Percentiles rank a stretch among this genome's conserved stretches.
Evolutionary conservation across 257 asterid genomes (phyloP).

Genomic region (Nicotiana tabacum): DNA sequence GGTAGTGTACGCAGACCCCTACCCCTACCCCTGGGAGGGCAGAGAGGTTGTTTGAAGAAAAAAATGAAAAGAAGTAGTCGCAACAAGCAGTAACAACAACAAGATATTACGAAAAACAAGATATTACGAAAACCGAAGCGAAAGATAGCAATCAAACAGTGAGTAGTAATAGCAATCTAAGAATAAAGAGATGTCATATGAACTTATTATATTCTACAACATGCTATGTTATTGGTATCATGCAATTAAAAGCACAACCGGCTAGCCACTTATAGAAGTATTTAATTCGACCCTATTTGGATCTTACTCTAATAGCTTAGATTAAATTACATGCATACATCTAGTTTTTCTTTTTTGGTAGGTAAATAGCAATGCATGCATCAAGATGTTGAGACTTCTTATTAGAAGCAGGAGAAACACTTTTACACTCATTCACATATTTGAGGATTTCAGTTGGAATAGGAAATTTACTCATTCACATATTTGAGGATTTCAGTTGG

Average conservation of each 20-base stretch:
- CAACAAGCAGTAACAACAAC: too few relatives aligned
- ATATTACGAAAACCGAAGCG: too few relatives aligned
- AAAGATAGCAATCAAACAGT: too few relatives aligned
- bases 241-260: slow-evolving; percentile 1
- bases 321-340: not conserved
- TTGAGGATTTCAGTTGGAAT: not conserved
- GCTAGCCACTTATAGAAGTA: not conserved
- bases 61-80: too few relatives aligned
- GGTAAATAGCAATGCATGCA: not conserved
- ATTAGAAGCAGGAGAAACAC: not conserved
- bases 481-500: too few relatives aligned
- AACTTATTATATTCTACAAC: not conserved
- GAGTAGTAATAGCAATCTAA: too few relatives aligned
- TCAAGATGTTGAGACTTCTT: not conserved
- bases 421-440: not conserved
- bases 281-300: not conserved
- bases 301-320: not conserved
- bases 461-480: too few relatives aligned
- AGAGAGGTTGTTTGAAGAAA: too few relatives aligned
- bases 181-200: not conserved
- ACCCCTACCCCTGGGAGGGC: too few relatives aligned
- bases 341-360: not conserved
- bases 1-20: too few relatives aligned
- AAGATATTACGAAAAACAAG: too few relatives aligned
- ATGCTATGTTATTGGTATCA: slow-evolving; percentile 1